Base-by-base conservation (phyloP, 148 eudicot genomes). In the Rhododendron simsii region DNA sequence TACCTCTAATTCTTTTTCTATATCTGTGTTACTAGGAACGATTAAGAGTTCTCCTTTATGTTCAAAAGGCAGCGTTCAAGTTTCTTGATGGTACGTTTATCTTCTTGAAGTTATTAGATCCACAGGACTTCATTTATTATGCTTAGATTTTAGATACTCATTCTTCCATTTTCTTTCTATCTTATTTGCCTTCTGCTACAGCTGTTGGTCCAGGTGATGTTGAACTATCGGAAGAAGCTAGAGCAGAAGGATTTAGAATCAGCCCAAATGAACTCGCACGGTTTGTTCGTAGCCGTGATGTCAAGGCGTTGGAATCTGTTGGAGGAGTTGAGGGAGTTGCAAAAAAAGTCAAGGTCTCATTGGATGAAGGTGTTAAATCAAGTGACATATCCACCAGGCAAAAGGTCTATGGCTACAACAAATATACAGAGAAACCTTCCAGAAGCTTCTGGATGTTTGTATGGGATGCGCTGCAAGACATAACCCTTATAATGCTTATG, bases 391-490 rank as follows among this genome's bases (percentile, higher is more conserved):
- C 48, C n/a, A 47, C 20, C 50, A 78, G 89, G 53, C 86, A 87
- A 67, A 77, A 87, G 30, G 53, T 84, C 30, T 87, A 83, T 28
- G 89, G 89, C 33, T 63, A 80, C 73, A 87, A 87, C 76, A 79
- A 57, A 53, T 84, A 78, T 51, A 65, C 84, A 23, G 89, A 87
- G 89, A 87, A 84, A 69, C 89, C 55, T 82, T 87, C 59, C 53
- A 87, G 35, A 82, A 67, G 14, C 51, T 87, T 85, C 23, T 80
- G 85, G 80, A 71, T 84, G 89, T 81, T 81, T 53, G 41, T 53
- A 26, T 80, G 39, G 82, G 82, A 80, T 80, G 82, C 82, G 15
- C 4, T 80, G 82, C 82, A 80, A 2, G 83, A 81, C n/a, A 28
- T 81, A 51, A 81, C 83, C 67, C 83, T 81, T 30, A 51, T 81